Conservation (phyloP, 768 basidiomycete genomes). For the Calocybe indica region DNA sequence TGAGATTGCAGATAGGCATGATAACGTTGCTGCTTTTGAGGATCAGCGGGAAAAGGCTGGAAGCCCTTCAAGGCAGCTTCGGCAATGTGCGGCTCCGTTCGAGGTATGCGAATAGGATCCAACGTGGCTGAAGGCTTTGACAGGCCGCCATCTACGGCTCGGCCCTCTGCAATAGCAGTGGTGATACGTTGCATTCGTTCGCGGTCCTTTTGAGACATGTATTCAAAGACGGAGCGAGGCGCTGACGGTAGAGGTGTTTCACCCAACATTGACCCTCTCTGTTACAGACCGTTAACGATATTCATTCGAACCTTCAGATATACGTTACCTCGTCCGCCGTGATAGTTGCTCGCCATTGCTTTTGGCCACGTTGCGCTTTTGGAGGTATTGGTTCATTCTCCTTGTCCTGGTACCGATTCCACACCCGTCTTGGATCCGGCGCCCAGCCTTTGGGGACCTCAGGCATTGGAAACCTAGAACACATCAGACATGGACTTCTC, state of each 20-base stretch:
- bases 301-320: not conserved
- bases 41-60: constrained; percentile 78
- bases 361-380: constrained; percentile 25
- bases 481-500: constrained; percentile 1
- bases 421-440: constrained; percentile 77
- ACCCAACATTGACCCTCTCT: constrained; percentile 83
- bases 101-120: constrained; percentile 33
- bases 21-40: constrained; percentile 81
- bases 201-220: constrained; percentile 85
- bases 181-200: constrained; percentile 72
- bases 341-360: constrained; percentile 49
- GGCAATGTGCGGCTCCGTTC: constrained; percentile 71
- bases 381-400: constrained; percentile 31
- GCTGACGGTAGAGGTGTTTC: constrained; percentile 68
- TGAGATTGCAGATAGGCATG: constrained; percentile 75
- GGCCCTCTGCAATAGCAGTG: constrained; percentile 12
- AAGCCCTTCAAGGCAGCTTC: constrained; percentile 86
- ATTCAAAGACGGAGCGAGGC: constrained; percentile 88
- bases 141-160: not conserved
- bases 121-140: constrained; percentile 16
- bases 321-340: constrained; percentile 67
- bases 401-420: constrained; percentile 45
- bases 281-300: not conserved
- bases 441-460: constrained; percentile 81
- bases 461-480: constrained; percentile 73